Percentiles rank a stretch among this genome's conserved stretches.
These are phyloP conservation scores for Verticillium dahliae DNA, from an alignment of 2,329 filamentous ascomycete species.

Conservation along the genomic window DNA sequence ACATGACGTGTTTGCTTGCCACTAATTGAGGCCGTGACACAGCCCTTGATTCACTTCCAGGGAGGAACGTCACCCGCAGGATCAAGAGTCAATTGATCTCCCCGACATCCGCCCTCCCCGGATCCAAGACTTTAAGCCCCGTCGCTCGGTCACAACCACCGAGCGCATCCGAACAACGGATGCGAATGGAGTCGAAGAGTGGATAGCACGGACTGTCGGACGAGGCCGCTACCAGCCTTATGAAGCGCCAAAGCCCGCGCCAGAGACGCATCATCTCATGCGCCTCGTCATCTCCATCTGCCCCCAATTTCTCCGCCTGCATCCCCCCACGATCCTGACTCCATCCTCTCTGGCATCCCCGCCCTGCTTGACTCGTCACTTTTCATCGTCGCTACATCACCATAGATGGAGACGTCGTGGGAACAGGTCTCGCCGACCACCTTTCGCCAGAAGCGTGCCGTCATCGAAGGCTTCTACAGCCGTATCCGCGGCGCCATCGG, in stretches of 20 bases:
- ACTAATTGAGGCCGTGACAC: too few relatives aligned
- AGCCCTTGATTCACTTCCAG: too few relatives aligned
- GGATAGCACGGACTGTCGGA: not conserved
- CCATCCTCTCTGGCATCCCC: not conserved
- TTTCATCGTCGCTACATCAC: not conserved
- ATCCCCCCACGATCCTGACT: not conserved
- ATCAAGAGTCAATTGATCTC: not conserved
- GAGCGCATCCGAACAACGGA: not conserved
- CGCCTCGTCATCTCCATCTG: not conserved
- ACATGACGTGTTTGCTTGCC: too few relatives aligned
- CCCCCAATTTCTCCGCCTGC: not conserved
- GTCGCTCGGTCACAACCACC: not conserved
- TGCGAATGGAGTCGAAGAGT: not conserved
- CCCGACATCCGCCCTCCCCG: not conserved
- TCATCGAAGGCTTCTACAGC: not conserved
- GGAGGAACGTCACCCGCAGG: too few relatives aligned
- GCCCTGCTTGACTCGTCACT: not conserved
- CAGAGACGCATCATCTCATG: not conserved
- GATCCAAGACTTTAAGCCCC: not conserved
- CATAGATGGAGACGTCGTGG: not conserved
- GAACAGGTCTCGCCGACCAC: not conserved
- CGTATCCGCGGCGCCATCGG: not conserved
- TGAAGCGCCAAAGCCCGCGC: not conserved
- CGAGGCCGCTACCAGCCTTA: not conserved
- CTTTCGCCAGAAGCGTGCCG: not conserved